Base-by-base conservation (phyloP, 2,329 filamentous ascomycete species). In the Macrophomina tecta region DNA sequence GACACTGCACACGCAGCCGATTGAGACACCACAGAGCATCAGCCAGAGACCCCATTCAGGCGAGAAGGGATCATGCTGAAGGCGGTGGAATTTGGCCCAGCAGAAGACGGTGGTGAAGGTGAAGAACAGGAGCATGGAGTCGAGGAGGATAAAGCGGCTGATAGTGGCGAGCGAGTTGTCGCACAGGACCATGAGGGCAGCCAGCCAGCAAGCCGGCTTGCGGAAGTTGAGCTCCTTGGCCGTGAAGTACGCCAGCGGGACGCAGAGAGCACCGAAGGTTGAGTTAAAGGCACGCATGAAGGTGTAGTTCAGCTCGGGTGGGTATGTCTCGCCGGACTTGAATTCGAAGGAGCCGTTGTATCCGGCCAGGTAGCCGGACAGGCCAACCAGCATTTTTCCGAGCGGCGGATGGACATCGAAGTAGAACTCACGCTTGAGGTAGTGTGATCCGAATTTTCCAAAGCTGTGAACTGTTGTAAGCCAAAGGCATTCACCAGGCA, bases 331-430 rank as follows among this genome's bases (percentile, higher is more conserved):
- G 78, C 95, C 95, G 64, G 94, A 98, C 82, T 99, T 99, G 87
- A 99, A 99, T 77, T 99, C 95, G 81, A 99, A 99, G 4, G 94
- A 96, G 67, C 95, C 95, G 83, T 99, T 99, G 85, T 99, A 99
- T 71, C 94, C 94, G 72, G 94, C 96, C 69, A 99, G 86, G 77
- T 96, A 97, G 77, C 95, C 95, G 6, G 95, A 98, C 62, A 99
- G 86, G 69, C 95, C 95, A 73, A 99, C 94, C 66, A 99, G 89
- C 89, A 99, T 98, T 85, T 99, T 99, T 78, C 95, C 95, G 69
- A 99, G 89, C 65, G 95, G 95, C 71, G 95, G 95, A 80, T 97
- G 92, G 67, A 96, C 91, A 85, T 97, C 92, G 83, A 99, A 99
- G 86, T 99, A 99, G 85, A 98, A 97, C 81, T 99, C 95, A 80